These are phyloP conservation scores for Lophiotrema nucula DNA, from an alignment of 495 filamentous ascomycete genomes.

Conservation along the genomic window DNA sequence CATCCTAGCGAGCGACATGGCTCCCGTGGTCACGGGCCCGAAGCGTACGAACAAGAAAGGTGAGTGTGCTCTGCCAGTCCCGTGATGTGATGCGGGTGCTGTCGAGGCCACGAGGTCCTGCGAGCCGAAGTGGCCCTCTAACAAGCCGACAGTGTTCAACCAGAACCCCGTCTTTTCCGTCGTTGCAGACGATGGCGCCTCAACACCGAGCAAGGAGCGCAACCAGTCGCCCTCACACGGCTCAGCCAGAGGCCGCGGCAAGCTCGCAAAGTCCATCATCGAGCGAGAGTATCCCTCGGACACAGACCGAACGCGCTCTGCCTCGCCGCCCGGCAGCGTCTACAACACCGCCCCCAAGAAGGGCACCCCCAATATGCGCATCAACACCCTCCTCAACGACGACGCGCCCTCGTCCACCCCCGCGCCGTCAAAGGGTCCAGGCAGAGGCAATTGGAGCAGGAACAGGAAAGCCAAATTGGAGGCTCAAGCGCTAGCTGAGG, in stretches of 20 bases:
- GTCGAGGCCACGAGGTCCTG: too few relatives aligned
- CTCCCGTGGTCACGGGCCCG: slow-evolving; percentile 37
- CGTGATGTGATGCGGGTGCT: too few relatives aligned
- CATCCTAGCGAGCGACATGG: slow-evolving; percentile 36
- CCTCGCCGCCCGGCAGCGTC: slow-evolving; percentile 24
- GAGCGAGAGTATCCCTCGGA: slow-evolving; percentile 33
- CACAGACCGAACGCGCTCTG: slow-evolving; percentile 38
- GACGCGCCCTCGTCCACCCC: slow-evolving; percentile 33
- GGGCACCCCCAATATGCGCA: slow-evolving; percentile 41
- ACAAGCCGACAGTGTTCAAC: slow-evolving; percentile 27
- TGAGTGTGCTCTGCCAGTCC: too few relatives aligned
- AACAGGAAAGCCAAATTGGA: slow-evolving; percentile 32
- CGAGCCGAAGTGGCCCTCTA: too few relatives aligned
- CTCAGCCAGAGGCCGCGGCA: slow-evolving; percentile 25
- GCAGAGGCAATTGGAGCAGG: slow-evolving; percentile 46
- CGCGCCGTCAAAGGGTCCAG: slow-evolving; percentile 38
- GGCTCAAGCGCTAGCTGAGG: not conserved
- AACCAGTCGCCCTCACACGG: slow-evolving; percentile 35
- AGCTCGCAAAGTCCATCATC: slow-evolving; percentile 20
- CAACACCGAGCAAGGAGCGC: slow-evolving; percentile 28
- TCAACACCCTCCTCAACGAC: slow-evolving; percentile 46
- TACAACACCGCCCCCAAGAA: slow-evolving; percentile 22
- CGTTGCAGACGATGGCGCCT: slow-evolving; percentile 30
- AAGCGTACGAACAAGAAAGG: slow-evolving; percentile 35
- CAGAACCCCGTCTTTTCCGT: slow-evolving; percentile 38